Evolutionary conservation across 148 eudicot species (phyloP).

Genomic region (Camellia granthamiana): DNA sequence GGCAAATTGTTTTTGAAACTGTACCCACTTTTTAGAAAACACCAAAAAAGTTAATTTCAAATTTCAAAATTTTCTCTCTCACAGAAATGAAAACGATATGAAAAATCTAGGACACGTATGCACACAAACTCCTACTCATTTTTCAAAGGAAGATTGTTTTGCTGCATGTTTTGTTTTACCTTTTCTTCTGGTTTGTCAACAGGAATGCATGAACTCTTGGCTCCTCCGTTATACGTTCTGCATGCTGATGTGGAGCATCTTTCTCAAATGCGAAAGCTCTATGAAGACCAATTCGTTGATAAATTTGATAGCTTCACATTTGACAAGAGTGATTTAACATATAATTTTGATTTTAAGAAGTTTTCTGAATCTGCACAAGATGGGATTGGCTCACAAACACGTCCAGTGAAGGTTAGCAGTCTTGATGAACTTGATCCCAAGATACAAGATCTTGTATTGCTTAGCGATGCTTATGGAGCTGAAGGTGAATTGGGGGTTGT

Average conservation of each 20-base stretch:
- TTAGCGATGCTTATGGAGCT: slow-evolving; percentile 94
- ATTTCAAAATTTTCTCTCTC: no score
- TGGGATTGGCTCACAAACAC: slow-evolving; percentile 33
- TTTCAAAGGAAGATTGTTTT: neutral
- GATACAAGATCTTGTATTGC: slow-evolving; percentile 58
- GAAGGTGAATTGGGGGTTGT: slow-evolving; percentile 96
- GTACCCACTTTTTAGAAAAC: no score
- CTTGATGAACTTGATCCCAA: slow-evolving; percentile 66
- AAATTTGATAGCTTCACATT: slow-evolving; percentile 76
- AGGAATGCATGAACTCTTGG: slow-evolving; percentile 99
- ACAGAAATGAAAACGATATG: no score
- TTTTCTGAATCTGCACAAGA: slow-evolving; percentile 48
- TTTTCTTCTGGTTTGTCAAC: slow-evolving; percentile 13
- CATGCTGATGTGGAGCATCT: slow-evolving; percentile 81
- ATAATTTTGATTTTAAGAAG: slow-evolving; percentile 64
- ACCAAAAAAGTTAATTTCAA: no score
- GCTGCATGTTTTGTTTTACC: neutral
- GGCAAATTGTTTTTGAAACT: neutral
- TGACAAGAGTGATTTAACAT: slow-evolving; percentile 54
- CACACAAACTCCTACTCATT: neutral
- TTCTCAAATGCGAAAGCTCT: slow-evolving; percentile 55
- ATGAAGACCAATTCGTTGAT: slow-evolving; percentile 87
- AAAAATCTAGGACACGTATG: neutral
- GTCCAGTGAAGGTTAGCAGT: slow-evolving; percentile 36
- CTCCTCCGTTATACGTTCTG: slow-evolving; percentile 82